Conservation (phyloP, 169 alveolate species). For the Eimeria tenella region DNA sequence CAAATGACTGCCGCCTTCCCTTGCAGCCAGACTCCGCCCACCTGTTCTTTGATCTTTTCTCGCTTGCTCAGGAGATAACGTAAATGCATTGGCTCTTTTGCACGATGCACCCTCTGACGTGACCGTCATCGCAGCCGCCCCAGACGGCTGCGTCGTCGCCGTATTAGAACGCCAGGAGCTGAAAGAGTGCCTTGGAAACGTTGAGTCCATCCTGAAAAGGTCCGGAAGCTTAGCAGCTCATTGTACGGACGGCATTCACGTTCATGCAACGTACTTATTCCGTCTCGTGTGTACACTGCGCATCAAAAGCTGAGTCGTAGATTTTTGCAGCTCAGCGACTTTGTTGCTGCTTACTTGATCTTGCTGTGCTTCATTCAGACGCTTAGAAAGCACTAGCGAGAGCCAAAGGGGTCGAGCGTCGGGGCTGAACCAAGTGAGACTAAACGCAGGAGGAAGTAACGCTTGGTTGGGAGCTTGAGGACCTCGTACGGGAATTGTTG, state of each 20-base stretch:
- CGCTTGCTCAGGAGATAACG: constrained; percentile 48
- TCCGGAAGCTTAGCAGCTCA: background rate
- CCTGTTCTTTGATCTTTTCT: background rate
- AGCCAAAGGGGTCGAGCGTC: background rate
- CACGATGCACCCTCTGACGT: constrained; percentile 60
- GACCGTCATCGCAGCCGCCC: constrained; percentile 40
- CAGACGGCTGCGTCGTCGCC: constrained; percentile 74
- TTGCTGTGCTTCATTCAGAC: background rate
- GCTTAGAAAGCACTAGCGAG: constrained; percentile 31
- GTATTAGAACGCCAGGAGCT: background rate
- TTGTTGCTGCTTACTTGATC: no score
- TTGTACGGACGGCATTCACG: no score
- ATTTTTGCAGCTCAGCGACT: no score
- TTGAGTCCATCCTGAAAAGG: constrained; percentile 59
- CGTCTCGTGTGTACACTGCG: no score
- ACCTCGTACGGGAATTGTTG: no score
- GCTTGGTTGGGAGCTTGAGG: no score
- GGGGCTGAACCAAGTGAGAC: constrained; percentile 37
- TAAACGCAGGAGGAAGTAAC: background rate
- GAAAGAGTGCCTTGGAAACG: constrained; percentile 46
- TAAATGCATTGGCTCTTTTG: constrained; percentile 50
- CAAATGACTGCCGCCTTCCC: no score
- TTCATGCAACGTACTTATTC: no score
- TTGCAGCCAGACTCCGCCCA: background rate
- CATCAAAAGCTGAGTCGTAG: no score